Evolutionary conservation across 164 flowering plant species (phyloP).

Genomic region (Tetrastigma voinierianum): DNA sequence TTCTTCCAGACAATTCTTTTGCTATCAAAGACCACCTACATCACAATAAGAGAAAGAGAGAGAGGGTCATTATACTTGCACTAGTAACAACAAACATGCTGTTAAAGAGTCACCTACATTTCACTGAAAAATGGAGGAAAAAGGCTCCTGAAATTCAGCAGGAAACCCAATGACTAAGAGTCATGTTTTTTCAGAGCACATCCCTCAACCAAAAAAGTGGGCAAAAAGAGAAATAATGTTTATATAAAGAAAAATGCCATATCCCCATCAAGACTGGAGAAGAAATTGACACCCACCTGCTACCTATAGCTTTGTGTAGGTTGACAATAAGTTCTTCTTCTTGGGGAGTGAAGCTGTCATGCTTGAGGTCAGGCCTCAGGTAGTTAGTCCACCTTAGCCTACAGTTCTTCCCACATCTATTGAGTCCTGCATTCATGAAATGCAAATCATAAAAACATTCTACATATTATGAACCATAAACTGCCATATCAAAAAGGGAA

Average conservation of each 20-base stretch:
- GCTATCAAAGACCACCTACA: slow-evolving; percentile 50
- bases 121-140: too few relatives aligned
- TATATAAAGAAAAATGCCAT: too few relatives aligned
- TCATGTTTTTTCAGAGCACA: background rate
- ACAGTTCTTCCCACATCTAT: slow-evolving; percentile 50
- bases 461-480: too few relatives aligned
- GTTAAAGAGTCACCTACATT: background rate
- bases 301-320: slow-evolving; percentile 40
- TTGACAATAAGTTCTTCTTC: slow-evolving; percentile 43
- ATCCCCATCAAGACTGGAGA: background rate
- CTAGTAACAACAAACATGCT: background rate
- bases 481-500: background rate
- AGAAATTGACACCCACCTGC: slow-evolving; percentile 26
- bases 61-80: background rate
- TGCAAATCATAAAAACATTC: background rate
- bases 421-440: slow-evolving; percentile 28
- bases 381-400: slow-evolving; percentile 51
- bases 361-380: slow-evolving; percentile 45
- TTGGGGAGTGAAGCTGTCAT: slow-evolving; percentile 36
- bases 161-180: background rate
- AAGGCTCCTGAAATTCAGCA: background rate
- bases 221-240: background rate
- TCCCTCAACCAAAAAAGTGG: too few relatives aligned
- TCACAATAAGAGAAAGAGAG: background rate
- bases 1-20: slow-evolving; percentile 40